Conservation (phyloP, 2,329 filamentous ascomycete genomes). For the Periglandula ipomoeae region DNA sequence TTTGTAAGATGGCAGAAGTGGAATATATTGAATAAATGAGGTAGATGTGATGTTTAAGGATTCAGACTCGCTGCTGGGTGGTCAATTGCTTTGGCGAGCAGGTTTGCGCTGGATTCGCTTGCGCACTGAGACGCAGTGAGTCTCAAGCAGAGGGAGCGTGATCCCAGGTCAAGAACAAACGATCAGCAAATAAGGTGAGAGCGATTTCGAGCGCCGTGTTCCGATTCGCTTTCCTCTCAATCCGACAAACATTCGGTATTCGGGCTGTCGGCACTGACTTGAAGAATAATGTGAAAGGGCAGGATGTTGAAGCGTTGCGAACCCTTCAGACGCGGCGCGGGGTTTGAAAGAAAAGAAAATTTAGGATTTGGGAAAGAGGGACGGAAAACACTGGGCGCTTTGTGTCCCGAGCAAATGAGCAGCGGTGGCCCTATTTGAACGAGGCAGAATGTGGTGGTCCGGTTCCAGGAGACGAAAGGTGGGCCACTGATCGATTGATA, state of each 20-base stretch:
- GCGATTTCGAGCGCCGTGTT: background rate
- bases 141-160: background rate
- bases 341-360: background rate
- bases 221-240: background rate
- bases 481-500: conserved; percentile 35
- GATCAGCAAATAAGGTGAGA: background rate
- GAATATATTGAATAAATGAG: background rate
- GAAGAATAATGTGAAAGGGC: background rate
- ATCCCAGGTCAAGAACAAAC: background rate
- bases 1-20: background rate
- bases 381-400: background rate
- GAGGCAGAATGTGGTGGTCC: conserved; percentile 15
- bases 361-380: background rate
- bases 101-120: conserved; percentile 1
- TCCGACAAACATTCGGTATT: background rate
- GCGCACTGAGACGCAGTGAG: background rate
- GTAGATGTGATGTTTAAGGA: background rate
- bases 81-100: background rate
- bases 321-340: background rate
- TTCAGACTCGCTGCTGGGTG: background rate
- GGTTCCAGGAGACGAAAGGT: conserved; percentile 24
- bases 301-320: background rate
- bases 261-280: background rate
- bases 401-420: conserved; percentile 5
- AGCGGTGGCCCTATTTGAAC: conserved; percentile 8